These are phyloP conservation scores for Pseudocercospora musae DNA, from an alignment of 2,329 filamentous ascomycete genomes.

Conservation along the genomic window DNA sequence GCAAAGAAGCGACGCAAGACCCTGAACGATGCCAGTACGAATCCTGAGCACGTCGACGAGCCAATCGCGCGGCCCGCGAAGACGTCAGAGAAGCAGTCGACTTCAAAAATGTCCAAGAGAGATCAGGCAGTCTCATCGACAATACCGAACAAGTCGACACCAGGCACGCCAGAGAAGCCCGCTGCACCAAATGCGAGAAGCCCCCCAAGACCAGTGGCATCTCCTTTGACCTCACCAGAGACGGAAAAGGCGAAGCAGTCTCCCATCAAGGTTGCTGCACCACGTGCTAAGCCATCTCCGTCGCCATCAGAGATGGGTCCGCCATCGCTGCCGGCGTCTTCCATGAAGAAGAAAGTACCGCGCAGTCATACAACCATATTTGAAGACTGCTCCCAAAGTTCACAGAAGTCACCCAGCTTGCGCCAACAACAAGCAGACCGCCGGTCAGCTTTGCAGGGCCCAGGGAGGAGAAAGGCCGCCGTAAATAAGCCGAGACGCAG, in stretches of 20 bases:
- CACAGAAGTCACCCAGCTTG: conserved; percentile 27
- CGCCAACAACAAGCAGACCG: conserved; percentile 35
- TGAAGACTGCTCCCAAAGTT: conserved; percentile 31
- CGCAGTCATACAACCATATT: conserved; percentile 36
- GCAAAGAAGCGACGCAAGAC: conserved; percentile 42
- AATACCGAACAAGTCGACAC: not conserved
- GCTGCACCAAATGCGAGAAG: not conserved
- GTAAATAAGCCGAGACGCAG: conserved; percentile 16
- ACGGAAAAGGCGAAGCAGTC: not conserved
- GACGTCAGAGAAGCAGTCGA: not conserved
- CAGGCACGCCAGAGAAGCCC: not conserved
- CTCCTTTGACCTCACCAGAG: conserved; percentile 8
- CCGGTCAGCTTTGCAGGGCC: conserved; percentile 21
- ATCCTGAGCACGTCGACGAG: not conserved
- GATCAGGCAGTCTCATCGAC: not conserved
- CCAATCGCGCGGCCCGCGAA: not conserved
- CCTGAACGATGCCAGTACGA: conserved; percentile 1
- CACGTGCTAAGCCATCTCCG: not conserved
- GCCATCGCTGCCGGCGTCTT: conserved; percentile 18
- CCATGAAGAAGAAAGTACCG: conserved; percentile 20
- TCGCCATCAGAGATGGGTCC: conserved; percentile 21
- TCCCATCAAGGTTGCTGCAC: not conserved
- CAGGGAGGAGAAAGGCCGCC: conserved; percentile 2
- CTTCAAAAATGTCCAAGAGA: not conserved
- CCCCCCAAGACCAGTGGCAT: conserved; percentile 5